A percentile compares a stretch with the other conserved stretches of the same genome.
Conservation (phyloP, 371 early-diverging fungal genomes). For the Lichtheimia corymbifera region DNA sequence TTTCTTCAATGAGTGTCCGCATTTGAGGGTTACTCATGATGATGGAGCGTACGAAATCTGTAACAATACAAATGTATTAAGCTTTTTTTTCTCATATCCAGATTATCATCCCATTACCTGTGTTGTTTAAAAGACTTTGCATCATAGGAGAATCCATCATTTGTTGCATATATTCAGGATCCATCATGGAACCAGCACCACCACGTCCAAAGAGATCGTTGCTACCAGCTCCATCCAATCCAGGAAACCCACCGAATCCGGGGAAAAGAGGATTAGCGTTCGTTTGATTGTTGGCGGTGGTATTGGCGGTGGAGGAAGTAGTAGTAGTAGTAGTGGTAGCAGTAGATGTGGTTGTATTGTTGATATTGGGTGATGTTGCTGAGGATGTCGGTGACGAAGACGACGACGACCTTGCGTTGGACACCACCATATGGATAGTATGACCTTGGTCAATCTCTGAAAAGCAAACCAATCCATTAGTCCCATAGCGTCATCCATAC, state of each 20-base stretch:
- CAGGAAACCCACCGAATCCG: conserved; percentile 20
- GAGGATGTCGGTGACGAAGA: conserved; percentile 17
- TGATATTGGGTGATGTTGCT: background rate
- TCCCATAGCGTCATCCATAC: background rate
- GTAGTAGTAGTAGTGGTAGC: conserved; percentile 25
- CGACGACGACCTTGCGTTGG: conserved; percentile 44
- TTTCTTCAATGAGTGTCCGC: conserved; percentile 66
- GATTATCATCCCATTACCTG: conserved; percentile 29
- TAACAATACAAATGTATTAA: background rate
- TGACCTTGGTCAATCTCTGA: conserved; percentile 52
- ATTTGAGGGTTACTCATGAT: conserved; percentile 76
- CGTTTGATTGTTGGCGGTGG: background rate
- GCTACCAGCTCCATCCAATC: conserved; percentile 16
- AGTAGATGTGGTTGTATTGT: conserved; percentile 15
- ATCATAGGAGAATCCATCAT: conserved; percentile 58
- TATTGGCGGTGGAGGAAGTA: background rate
- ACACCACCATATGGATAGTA: conserved; percentile 64
- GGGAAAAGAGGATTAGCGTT: conserved; percentile 11
- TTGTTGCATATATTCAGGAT: conserved; percentile 50
- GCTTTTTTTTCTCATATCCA: background rate
- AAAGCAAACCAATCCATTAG: conserved; percentile 2
- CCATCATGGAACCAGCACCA: conserved; percentile 23
- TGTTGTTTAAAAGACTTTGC: conserved; percentile 44
- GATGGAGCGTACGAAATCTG: conserved; percentile 73
- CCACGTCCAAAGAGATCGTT: conserved; percentile 8